phyloP scores from a whole-genome alignment of 345 rosid genomes.

The Dovyalis caffra region DNA sequence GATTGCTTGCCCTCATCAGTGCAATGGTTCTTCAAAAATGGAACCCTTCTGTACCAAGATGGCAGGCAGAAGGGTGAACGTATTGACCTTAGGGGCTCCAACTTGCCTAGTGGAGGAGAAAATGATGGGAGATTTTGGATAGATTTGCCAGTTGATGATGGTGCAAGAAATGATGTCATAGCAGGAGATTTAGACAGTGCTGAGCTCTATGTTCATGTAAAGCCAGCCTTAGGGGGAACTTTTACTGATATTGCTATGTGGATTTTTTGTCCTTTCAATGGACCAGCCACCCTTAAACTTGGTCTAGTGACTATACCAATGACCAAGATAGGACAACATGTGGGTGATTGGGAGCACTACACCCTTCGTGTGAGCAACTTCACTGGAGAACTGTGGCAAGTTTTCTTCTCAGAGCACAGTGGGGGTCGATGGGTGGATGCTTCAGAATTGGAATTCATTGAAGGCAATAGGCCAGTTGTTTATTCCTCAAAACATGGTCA shows the following conservation, averaged over 20 bases:
- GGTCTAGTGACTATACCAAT: constrained; percentile 63
- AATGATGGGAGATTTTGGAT: constrained; percentile 81
- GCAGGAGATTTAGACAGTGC: constrained; percentile 68
- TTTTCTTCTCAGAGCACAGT: constrained; percentile 83
- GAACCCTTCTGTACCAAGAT: constrained; percentile 56
- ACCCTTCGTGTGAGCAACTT: constrained; percentile 84
- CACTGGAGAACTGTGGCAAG: constrained; percentile 76
- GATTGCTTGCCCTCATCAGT: constrained; percentile 83
- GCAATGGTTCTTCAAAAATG: constrained; percentile 85
- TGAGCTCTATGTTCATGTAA: constrained; percentile 82
- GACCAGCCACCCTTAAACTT: constrained; percentile 77
- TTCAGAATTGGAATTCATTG: constrained; percentile 57
- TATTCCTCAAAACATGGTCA: constrained; percentile 85
- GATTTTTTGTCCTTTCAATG: constrained; percentile 91
- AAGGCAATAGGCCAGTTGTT: constrained; percentile 58
- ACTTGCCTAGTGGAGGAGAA: constrained; percentile 66
- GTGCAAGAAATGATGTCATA: constrained; percentile 45
- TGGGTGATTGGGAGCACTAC: constrained; percentile 91
- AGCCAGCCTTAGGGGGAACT: constrained; percentile 86
- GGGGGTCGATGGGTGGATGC: constrained; percentile 85
- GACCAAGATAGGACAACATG: constrained; percentile 76
- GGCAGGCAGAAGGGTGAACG: constrained; percentile 47
- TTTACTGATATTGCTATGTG: constrained; percentile 91
- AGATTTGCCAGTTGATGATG: constrained; percentile 64
- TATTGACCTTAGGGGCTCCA: constrained; percentile 55